Evolutionary conservation across 2,329 filamentous ascomycete species (phyloP).

Genomic region (Sporothrix pseudoabietina): DNA sequence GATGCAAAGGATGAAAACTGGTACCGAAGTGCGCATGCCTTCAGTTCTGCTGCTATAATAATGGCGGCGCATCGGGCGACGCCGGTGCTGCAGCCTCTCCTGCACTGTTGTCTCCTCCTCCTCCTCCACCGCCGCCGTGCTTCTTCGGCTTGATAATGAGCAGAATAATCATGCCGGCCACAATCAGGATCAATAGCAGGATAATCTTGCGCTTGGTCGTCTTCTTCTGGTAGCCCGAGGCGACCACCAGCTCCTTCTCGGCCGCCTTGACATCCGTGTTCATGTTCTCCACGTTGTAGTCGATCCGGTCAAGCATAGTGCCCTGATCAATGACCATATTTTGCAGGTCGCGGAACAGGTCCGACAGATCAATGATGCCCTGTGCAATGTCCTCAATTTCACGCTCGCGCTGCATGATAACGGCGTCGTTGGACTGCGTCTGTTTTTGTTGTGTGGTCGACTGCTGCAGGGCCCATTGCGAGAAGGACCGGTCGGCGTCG

Average conservation of each 20-base stretch:
- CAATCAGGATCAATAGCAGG: constrained; percentile 78
- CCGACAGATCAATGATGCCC: constrained; percentile 94
- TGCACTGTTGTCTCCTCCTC: background rate
- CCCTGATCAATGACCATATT: constrained; percentile 93
- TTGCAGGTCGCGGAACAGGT: constrained; percentile 95
- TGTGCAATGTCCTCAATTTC: constrained; percentile 98
- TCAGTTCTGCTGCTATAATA: constrained; percentile 5
- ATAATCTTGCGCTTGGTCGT: constrained; percentile 92
- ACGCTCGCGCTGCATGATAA: constrained; percentile 87
- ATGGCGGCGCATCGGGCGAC: constrained; percentile 1
- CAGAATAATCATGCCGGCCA: constrained; percentile 84
- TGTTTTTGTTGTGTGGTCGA: constrained; percentile 67
- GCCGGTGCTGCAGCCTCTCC: background rate
- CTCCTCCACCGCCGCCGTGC: constrained; percentile 35
- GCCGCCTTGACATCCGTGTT: constrained; percentile 89
- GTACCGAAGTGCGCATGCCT: background rate
- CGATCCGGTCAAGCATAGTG: constrained; percentile 89
- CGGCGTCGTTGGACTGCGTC: constrained; percentile 74
- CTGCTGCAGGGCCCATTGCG: constrained; percentile 83
- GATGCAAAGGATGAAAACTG: background rate
- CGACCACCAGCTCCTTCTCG: constrained; percentile 86
- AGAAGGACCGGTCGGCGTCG: constrained; percentile 89
- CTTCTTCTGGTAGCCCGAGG: constrained; percentile 84
- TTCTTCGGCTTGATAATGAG: constrained; percentile 77
- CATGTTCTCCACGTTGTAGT: constrained; percentile 98